Percentiles rank a stretch among this genome's conserved stretches.
Evolutionary conservation across 805 yeast genomes (phyloP).

Genomic region (Saturnispora hagleri): DNA sequence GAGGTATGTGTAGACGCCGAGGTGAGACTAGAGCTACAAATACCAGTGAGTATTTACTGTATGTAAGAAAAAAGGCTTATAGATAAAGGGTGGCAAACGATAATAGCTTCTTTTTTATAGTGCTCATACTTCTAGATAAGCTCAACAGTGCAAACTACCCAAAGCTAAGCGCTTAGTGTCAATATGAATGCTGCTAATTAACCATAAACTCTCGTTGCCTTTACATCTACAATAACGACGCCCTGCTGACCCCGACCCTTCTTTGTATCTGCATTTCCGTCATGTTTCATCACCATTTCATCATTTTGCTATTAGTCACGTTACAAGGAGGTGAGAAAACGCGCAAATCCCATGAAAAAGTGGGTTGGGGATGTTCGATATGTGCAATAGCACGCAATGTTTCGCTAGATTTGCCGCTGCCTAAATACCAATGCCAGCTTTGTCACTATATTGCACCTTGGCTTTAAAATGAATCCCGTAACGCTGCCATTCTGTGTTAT

Average conservation of each 20-base stretch:
- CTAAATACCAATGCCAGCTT: no score
- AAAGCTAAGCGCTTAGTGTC: no score
- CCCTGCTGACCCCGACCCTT: not conserved
- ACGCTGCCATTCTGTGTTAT: not conserved
- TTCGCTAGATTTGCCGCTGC: no score
- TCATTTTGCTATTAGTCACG: not conserved
- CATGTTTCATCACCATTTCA: not conserved
- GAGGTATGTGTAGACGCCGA: not conserved
- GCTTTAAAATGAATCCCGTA: not conserved
- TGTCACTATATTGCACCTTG: not conserved
- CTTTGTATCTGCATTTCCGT: not conserved
- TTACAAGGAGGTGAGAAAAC: not conserved
- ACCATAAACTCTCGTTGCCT: no score
- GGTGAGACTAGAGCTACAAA: not conserved
- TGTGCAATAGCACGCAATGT: no score
- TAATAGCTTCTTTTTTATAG: not conserved
- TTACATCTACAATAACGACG: not conserved
- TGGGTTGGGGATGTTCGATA: no score
- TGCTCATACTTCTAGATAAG: not conserved
- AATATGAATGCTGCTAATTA: no score
- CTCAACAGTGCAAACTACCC: not conserved
- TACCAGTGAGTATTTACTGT: not conserved
- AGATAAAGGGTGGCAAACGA: slow-evolving; percentile 3
- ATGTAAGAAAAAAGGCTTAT: not conserved
- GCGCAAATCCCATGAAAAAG: not conserved